Evolutionary conservation across 169 alveolate species (phyloP).

Genomic region (Plasmodium ovale): DNA sequence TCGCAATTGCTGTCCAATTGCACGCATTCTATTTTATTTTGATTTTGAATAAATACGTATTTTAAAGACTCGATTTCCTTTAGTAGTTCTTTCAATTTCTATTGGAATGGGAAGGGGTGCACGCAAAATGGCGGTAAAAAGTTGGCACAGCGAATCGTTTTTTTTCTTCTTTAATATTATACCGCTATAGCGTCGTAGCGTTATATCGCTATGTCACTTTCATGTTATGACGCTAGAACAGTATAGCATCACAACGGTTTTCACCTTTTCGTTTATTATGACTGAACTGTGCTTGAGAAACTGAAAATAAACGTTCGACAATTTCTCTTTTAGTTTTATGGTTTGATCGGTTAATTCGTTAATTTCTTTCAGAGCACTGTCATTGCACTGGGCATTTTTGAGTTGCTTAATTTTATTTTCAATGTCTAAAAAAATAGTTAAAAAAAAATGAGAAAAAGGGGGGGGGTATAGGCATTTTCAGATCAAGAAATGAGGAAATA

Average conservation of each 20-base stretch:
- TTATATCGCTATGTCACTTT: no score
- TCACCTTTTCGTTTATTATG: conserved; percentile 59
- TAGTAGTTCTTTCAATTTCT: conserved; percentile 70
- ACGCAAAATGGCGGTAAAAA: not conserved
- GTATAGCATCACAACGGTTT: no score
- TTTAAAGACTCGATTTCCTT: conserved; percentile 65
- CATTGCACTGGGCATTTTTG: conserved; percentile 12
- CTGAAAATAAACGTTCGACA: conserved; percentile 54
- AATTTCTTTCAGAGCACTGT: conserved; percentile 19
- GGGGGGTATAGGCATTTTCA: no score
- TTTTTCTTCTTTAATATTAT: not conserved
- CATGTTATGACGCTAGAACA: no score
- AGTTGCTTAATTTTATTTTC: conserved; percentile 16
- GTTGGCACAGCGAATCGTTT: not conserved
- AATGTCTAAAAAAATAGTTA: conserved; percentile 29
- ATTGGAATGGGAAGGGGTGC: not conserved
- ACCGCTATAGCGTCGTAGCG: no score
- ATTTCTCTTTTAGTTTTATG: conserved; percentile 31
- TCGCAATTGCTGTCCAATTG: conserved; percentile 2
- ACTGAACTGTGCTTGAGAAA: conserved; percentile 66
- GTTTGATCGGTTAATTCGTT: conserved; percentile 36
- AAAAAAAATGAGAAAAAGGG: not conserved
- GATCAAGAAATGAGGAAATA: no score
- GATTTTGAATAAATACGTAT: conserved; percentile 34
- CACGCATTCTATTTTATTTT: conserved; percentile 4